Evolutionary conservation across 2,329 filamentous ascomycete species (phyloP).

Genomic region (Pochonia chlamydosporia): DNA sequence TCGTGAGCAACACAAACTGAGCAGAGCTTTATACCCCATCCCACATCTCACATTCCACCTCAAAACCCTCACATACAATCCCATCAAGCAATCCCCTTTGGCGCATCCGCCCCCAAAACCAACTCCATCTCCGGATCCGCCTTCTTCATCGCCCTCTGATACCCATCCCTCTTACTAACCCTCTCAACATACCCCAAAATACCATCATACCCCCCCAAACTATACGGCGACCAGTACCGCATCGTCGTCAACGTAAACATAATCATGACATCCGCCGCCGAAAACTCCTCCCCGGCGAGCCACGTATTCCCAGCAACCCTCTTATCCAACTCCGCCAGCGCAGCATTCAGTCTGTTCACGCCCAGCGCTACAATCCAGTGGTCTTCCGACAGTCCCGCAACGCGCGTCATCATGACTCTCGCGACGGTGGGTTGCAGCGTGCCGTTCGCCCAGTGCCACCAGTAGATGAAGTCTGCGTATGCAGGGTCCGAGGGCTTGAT

Average conservation of each 20-base stretch:
- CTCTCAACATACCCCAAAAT: conserved; percentile 41
- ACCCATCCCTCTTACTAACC: conserved; percentile 37
- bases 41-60: no score
- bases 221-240: conserved; percentile 43
- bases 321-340: conserved; percentile 45
- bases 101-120: conserved; percentile 19
- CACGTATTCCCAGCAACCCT: conserved; percentile 42
- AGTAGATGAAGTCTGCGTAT: conserved; percentile 59
- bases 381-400: conserved; percentile 7
- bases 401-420: conserved; percentile 28
- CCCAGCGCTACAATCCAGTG: conserved; percentile 24
- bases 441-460: conserved; percentile 53
- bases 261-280: conserved; percentile 60
- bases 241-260: conserved; percentile 57
- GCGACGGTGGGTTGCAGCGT: conserved; percentile 34
- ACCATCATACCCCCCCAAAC: conserved; percentile 33
- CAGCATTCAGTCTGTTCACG: conserved; percentile 26
- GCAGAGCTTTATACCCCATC: no score
- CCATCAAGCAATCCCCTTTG: not conserved
- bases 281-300: conserved; percentile 57
- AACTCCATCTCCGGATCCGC: conserved; percentile 40
- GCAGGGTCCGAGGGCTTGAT: conserved; percentile 36
- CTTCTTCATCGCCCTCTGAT: conserved; percentile 41
- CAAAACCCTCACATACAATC: no score
- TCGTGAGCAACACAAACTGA: no score